phyloP scores from a whole-genome alignment of 2,329 filamentous ascomycete genomes.

The Bertia moriformis region DNA sequence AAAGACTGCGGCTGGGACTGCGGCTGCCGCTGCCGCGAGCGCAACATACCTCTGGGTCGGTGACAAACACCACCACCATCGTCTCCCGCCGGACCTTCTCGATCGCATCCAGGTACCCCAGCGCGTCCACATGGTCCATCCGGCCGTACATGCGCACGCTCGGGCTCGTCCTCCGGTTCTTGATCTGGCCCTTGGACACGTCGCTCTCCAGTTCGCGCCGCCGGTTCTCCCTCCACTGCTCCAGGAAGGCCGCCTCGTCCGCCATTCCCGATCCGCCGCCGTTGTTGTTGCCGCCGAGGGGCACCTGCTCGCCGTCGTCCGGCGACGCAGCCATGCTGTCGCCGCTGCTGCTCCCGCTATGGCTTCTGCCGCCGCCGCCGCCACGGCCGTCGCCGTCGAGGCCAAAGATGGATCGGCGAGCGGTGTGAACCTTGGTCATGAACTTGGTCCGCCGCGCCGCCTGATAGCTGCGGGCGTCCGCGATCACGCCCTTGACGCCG shows the following conservation, averaged over 20 bases:
- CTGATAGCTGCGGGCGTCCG: constrained; percentile 67
- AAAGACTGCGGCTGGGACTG: background rate
- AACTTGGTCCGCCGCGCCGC: constrained; percentile 43
- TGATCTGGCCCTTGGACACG: constrained; percentile 25
- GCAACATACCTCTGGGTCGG: constrained; percentile 63
- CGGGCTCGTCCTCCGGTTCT: constrained; percentile 58
- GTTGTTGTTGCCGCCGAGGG: constrained; percentile 21
- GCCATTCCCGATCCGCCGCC: no score
- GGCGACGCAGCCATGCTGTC: no score
- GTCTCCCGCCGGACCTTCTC: constrained; percentile 75
- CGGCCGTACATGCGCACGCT: constrained; percentile 66
- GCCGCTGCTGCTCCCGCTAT: constrained; percentile 12
- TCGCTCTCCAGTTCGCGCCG: constrained; percentile 62
- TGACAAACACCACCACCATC: constrained; percentile 83
- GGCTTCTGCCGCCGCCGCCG: constrained; percentile 13
- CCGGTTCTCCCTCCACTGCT: constrained; percentile 70
- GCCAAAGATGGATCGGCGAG: constrained; percentile 39
- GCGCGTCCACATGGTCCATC: constrained; percentile 71
- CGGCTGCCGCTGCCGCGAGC: constrained; percentile 1
- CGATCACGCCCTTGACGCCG: constrained; percentile 76
- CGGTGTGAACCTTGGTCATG: constrained; percentile 33
- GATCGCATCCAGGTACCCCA: constrained; percentile 89
- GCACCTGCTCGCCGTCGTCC: constrained; percentile 29
- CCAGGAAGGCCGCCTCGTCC: constrained; percentile 69
- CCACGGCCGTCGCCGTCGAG: constrained; percentile 14